Conservation (phyloP, 495 filamentous ascomycete genomes). For the Viridothelium virens region DNA sequence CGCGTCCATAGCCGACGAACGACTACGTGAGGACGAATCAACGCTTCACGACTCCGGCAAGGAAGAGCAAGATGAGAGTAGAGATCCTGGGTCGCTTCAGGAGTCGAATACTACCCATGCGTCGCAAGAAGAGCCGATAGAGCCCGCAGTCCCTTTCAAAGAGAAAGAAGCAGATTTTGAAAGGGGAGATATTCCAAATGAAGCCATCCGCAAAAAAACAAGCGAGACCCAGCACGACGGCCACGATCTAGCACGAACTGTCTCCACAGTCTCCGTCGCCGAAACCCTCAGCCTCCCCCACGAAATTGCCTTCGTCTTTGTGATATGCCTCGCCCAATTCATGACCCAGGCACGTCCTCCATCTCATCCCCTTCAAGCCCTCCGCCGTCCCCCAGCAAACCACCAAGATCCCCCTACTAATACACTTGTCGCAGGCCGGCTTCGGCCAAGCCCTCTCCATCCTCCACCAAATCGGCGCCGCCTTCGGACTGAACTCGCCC, state of each 20-base stretch:
- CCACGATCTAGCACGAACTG: neutral
- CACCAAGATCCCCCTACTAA: too few relatives aligned
- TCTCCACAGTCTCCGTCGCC: neutral
- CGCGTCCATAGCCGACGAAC: too few relatives aligned
- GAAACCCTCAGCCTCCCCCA: conserved; percentile 1
- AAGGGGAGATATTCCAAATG: neutral
- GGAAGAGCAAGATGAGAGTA: too few relatives aligned
- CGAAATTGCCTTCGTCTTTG: conserved; percentile 14
- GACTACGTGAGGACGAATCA: too few relatives aligned
- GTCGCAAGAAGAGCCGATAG: too few relatives aligned
- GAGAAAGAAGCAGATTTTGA: neutral
- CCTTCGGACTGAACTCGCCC: conserved; percentile 16
- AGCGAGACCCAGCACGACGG: neutral
- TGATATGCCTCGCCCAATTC: conserved; percentile 20
- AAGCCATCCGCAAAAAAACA: neutral
- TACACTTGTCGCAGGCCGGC: neutral
- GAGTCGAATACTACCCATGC: too few relatives aligned
- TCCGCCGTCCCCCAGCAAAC: too few relatives aligned
- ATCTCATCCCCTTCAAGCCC: too few relatives aligned
- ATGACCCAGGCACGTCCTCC: conserved; percentile 4
- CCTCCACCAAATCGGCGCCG: conserved; percentile 17
- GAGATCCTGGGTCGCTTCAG: too few relatives aligned
- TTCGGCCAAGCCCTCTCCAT: conserved; percentile 11
- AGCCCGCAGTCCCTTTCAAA: neutral
- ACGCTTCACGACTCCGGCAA: too few relatives aligned